Conservation (phyloP, 176 grass and related monocot species). For the Ananas comosus region DNA sequence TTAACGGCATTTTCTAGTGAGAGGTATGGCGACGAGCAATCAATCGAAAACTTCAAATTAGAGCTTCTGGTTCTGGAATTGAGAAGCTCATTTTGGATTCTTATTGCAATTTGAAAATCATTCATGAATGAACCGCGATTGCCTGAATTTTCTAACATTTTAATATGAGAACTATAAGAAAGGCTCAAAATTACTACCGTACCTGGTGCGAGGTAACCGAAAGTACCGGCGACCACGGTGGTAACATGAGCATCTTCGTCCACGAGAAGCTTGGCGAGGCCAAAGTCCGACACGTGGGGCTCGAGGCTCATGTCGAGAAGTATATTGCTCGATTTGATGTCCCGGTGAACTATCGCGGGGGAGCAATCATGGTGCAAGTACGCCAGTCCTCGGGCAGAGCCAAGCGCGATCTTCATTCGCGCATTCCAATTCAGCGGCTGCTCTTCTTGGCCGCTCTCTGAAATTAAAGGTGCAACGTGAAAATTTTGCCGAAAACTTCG, state of each 20-base stretch:
- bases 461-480: not conserved
- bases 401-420: constrained; percentile 82
- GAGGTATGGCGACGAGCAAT: too few species aligned
- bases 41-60: too few species aligned
- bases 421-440: constrained; percentile 94
- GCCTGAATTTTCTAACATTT: too few species aligned
- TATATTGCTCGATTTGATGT: constrained; percentile 95
- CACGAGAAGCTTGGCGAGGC: constrained; percentile 74
- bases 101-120: too few species aligned
- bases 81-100: too few species aligned
- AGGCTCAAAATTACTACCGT: not conserved
- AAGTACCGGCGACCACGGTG: constrained; percentile 80
- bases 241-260: constrained; percentile 64
- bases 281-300: constrained; percentile 83
- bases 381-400: constrained; percentile 65
- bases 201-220: constrained; percentile 95
- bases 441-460: constrained; percentile 71
- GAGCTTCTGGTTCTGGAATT: too few species aligned
- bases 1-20: not conserved
- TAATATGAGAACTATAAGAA: too few species aligned
- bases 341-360: constrained; percentile 74
- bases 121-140: too few species aligned
- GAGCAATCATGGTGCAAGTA: constrained; percentile 96
- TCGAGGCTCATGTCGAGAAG: constrained; percentile 82
- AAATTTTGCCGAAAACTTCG: not conserved